A percentile compares a stretch with the other conserved stretches of the same genome.
Conservation (phyloP, 2,329 filamentous ascomycete genomes). For the Cadophora sp. region DNA sequence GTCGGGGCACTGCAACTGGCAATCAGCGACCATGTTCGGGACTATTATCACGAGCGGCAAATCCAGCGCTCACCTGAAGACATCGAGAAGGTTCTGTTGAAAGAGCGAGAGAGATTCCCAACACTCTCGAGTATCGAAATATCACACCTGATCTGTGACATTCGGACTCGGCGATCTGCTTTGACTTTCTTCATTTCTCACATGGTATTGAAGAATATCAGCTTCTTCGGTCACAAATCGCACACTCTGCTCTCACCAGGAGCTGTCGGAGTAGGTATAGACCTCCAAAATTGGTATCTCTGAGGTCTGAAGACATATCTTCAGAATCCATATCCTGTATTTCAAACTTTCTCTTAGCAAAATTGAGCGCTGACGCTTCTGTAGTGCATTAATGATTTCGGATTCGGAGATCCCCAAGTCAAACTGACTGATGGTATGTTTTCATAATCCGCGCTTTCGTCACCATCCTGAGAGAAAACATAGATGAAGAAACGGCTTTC, state of each 20-base stretch:
- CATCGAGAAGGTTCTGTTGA: conserved; percentile 13
- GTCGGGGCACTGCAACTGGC: conserved; percentile 8
- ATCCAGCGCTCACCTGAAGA: conserved; percentile 12
- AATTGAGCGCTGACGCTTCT: neutral
- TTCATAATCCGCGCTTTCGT: too few species aligned
- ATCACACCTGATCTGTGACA: conserved; percentile 19
- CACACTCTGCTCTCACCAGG: conserved; percentile 19
- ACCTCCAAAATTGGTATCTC: neutral
- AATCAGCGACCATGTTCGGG: conserved; percentile 14
- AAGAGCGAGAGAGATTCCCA: conserved; percentile 16
- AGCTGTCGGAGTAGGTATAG: neutral
- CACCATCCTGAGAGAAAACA: neutral
- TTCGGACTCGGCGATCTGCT: conserved; percentile 18
- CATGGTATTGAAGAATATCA: conserved; percentile 23
- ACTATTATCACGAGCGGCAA: conserved; percentile 17
- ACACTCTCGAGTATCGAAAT: conserved; percentile 16
- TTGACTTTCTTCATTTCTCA: conserved; percentile 17
- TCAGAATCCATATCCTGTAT: neutral
- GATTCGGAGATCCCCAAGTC: conserved; percentile 14
- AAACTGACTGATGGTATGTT: conserved; percentile 15
- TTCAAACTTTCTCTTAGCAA: neutral
- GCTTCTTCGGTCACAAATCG: conserved; percentile 16
- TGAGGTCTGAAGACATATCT: neutral
- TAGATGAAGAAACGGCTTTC: conserved; percentile 21
- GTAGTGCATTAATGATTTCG: conserved; percentile 17